phyloP scores from a whole-genome alignment of 192 early-diverging fungal genomes.

The Fimicolochytrium jonesii region DNA sequence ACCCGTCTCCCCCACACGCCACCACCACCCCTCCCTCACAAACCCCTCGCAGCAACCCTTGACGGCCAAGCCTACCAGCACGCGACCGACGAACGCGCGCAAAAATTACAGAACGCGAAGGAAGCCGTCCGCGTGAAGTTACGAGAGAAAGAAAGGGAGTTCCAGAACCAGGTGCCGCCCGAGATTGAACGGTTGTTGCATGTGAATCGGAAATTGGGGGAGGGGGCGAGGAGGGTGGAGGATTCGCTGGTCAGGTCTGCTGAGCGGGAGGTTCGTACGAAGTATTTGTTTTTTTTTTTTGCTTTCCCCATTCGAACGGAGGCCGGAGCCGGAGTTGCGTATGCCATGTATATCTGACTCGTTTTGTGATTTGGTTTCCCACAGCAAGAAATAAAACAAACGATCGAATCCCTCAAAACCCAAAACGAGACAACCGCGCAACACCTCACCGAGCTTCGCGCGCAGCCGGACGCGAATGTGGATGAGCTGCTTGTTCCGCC shows the following conservation, averaged over 20 bases:
- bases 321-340: too few species aligned
- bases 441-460: slow-evolving; percentile 45
- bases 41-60: slow-evolving; percentile 20
- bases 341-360: too few species aligned
- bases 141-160: slow-evolving; percentile 47
- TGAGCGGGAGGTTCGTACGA: slow-evolving; percentile 34
- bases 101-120: background rate
- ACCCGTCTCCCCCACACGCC: slow-evolving; percentile 7
- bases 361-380: background rate
- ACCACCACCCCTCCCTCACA: slow-evolving; percentile 26
- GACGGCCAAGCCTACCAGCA: slow-evolving; percentile 11
- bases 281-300: background rate
- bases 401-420: slow-evolving; percentile 59
- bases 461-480: slow-evolving; percentile 57
- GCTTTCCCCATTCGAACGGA: too few species aligned
- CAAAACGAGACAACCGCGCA: slow-evolving; percentile 57
- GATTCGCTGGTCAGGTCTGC: slow-evolving; percentile 56
- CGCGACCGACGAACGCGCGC: slow-evolving; percentile 30
- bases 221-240: slow-evolving; percentile 62
- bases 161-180: slow-evolving; percentile 50
- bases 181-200: slow-evolving; percentile 66
- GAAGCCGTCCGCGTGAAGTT: slow-evolving; percentile 58
- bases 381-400: slow-evolving; percentile 59
- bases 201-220: slow-evolving; percentile 65
- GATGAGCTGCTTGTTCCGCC: slow-evolving; percentile 61